Percentiles rank a stretch among this genome's conserved stretches.
phyloP scores from a whole-genome alignment of 2,329 filamentous ascomycete genomes.

The Coniochaeta sp. region DNA sequence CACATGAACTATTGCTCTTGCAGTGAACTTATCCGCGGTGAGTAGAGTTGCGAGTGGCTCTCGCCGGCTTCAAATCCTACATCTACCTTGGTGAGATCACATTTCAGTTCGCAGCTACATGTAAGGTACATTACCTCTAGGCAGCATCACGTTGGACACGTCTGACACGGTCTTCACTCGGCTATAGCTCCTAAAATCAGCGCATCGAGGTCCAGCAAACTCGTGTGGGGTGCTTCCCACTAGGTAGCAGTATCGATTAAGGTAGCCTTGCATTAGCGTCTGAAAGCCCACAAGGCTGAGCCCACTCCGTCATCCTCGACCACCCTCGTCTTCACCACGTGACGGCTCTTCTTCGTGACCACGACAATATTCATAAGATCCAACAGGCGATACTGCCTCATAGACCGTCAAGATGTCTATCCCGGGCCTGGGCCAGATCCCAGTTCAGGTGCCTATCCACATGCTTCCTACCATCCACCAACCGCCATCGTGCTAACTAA shows the following conservation, averaged over 20 bases:
- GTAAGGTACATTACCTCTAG: too few relatives aligned
- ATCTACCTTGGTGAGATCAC: too few relatives aligned
- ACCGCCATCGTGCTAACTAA: conserved; percentile 9
- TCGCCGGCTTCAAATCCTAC: too few relatives aligned
- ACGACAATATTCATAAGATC: background rate
- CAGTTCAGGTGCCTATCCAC: conserved; percentile 40
- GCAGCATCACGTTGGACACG: background rate
- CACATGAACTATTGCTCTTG: background rate
- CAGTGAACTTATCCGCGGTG: background rate
- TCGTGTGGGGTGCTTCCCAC: background rate
- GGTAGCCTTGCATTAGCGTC: background rate
- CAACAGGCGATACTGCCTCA: background rate
- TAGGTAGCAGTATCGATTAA: too few relatives aligned
- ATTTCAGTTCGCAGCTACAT: too few relatives aligned
- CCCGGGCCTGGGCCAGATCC: conserved; percentile 63
- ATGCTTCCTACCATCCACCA: conserved; percentile 5
- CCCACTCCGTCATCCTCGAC: background rate
- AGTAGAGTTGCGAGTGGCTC: background rate
- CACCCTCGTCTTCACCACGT: background rate
- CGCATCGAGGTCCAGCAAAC: background rate
- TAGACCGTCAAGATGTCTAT: conserved; percentile 52
- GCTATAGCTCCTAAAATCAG: background rate
- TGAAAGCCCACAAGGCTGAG: conserved; percentile 5
- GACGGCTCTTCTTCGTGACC: conserved; percentile 9
- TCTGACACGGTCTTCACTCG: too few relatives aligned